Evolutionary conservation across 805 yeast genomes (phyloP).

Genomic region (Ogataea corticis): DNA sequence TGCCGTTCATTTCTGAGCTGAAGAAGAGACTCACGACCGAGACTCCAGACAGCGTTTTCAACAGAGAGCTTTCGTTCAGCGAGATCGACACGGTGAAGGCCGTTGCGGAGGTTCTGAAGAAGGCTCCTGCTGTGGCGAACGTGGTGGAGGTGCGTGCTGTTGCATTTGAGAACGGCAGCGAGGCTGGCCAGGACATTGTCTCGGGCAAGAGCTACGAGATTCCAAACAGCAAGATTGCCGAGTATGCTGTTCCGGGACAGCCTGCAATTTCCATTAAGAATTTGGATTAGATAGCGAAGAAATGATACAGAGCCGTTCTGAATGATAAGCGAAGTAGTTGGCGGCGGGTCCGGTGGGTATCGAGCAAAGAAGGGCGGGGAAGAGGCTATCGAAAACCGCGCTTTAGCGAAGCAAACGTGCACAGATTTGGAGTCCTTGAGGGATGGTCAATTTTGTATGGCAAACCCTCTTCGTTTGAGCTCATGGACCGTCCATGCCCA

Average conservation of each 20-base stretch:
- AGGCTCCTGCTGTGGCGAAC: slow-evolving; percentile 60
- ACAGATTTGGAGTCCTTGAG: too few relatives aligned
- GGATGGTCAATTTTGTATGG: slow-evolving; percentile 19
- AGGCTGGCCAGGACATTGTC: slow-evolving; percentile 60
- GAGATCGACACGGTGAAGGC: slow-evolving; percentile 68
- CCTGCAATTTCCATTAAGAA: slow-evolving; percentile 85
- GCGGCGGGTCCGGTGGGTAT: too few relatives aligned
- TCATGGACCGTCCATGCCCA: slow-evolving; percentile 80
- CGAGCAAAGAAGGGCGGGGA: slow-evolving; percentile 7
- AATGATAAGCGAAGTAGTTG: background rate
- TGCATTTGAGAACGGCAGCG: slow-evolving; percentile 61
- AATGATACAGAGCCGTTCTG: background rate
- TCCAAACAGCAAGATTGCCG: slow-evolving; percentile 67
- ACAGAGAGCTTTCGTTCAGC: slow-evolving; percentile 82
- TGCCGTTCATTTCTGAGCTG: slow-evolving; percentile 90
- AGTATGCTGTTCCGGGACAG: slow-evolving; percentile 86
- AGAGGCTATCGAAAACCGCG: slow-evolving; percentile 1
- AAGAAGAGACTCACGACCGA: slow-evolving; percentile 77
- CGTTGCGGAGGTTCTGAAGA: slow-evolving; percentile 56
- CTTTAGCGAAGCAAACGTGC: slow-evolving; percentile 4
- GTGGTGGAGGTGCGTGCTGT: slow-evolving; percentile 61
- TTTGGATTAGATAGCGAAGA: slow-evolving; percentile 28
- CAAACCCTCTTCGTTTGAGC: slow-evolving; percentile 52
- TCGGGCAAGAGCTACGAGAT: slow-evolving; percentile 72
- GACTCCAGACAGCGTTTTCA: slow-evolving; percentile 76